A percentile compares a stretch with the other conserved stretches of the same genome.
phyloP scores from a whole-genome alignment of 1,284 basidiomycete genomes.

The Microbotryomycetes sp. region DNA sequence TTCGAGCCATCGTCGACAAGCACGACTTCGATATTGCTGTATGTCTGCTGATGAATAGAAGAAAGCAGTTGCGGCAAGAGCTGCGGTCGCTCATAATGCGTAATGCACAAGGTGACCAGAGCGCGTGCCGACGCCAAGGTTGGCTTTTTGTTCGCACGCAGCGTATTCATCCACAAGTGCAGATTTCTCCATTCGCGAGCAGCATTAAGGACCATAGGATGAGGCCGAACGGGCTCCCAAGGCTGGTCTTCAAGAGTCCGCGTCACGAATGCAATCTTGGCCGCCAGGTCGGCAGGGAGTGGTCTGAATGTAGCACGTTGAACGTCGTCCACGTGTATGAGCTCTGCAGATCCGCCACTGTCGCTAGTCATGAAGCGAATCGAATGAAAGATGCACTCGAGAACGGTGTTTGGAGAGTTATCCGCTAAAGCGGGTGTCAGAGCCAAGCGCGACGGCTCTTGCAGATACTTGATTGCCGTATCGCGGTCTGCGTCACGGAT shows the following conservation, averaged over 20 bases:
- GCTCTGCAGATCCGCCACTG: conserved; percentile 26
- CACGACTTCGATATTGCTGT: conserved; percentile 21
- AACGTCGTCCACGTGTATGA: conserved; percentile 20
- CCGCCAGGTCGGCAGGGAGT: conserved; percentile 1
- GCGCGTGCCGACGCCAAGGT: not conserved
- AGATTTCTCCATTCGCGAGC: conserved; percentile 14
- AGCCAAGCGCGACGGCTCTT: conserved; percentile 18
- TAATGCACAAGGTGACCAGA: conserved; percentile 22
- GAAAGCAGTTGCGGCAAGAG: conserved; percentile 23
- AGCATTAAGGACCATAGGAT: conserved; percentile 8
- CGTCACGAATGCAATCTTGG: not conserved
- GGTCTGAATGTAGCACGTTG: conserved; percentile 11
- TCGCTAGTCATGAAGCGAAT: conserved; percentile 24
- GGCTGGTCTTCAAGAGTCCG: not conserved
- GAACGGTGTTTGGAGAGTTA: conserved; percentile 30
- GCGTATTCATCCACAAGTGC: conserved; percentile 12
- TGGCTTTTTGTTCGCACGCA: not conserved
- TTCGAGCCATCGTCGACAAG: conserved; percentile 30
- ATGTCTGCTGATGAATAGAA: conserved; percentile 19
- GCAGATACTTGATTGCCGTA: conserved; percentile 24
- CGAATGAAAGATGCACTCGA: conserved; percentile 24
- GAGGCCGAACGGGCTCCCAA: conserved; percentile 2
- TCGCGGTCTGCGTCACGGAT: conserved; percentile 13
- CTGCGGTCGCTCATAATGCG: conserved; percentile 26
- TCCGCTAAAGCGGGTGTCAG: conserved; percentile 28